Conservation (phyloP, 129 eudicot genomes). For the Flaveria linearis region DNA sequence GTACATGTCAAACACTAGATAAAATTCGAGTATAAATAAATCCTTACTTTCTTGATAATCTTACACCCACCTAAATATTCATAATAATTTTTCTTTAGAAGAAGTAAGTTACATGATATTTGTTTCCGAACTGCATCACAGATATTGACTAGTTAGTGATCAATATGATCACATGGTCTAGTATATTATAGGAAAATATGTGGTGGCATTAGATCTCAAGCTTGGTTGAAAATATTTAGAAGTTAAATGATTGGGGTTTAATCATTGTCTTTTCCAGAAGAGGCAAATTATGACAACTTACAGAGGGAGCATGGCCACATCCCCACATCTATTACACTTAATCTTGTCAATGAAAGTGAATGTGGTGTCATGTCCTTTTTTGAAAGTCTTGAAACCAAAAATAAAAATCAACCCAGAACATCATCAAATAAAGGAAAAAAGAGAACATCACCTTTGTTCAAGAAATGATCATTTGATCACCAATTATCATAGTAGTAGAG, state of each 20-base stretch:
- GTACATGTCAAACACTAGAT: constrained; percentile 8
- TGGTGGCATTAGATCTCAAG: constrained; percentile 2
- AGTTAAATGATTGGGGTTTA: constrained; percentile 3
- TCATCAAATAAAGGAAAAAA: constrained; percentile 12
- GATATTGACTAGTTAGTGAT: constrained; percentile 11
- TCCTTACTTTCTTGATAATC: constrained; percentile 11
- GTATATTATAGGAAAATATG: background rate
- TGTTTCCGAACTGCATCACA: background rate
- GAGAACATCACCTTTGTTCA: constrained; percentile 8
- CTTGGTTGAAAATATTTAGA: background rate
- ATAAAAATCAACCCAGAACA: constrained; percentile 19
- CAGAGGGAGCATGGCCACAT: constrained; percentile 28
- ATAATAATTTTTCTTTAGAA: background rate
- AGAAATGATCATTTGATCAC: constrained; percentile 17
- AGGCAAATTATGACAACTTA: constrained; percentile 30
- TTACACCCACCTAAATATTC: constrained; percentile 4
- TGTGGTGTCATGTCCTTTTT: constrained; percentile 35
- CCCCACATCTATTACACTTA: constrained; percentile 30
- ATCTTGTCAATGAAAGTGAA: constrained; percentile 26
- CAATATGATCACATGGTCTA: background rate
- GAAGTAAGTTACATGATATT: background rate
- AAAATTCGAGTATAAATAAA: background rate
- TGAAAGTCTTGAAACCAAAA: constrained; percentile 6
- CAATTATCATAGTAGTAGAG: background rate
- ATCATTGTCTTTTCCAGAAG: constrained; percentile 23